A percentile compares a stretch with the other conserved stretches of the same genome.
Conservation (phyloP, 331 rosid species). For the Acacia pycnantha region DNA sequence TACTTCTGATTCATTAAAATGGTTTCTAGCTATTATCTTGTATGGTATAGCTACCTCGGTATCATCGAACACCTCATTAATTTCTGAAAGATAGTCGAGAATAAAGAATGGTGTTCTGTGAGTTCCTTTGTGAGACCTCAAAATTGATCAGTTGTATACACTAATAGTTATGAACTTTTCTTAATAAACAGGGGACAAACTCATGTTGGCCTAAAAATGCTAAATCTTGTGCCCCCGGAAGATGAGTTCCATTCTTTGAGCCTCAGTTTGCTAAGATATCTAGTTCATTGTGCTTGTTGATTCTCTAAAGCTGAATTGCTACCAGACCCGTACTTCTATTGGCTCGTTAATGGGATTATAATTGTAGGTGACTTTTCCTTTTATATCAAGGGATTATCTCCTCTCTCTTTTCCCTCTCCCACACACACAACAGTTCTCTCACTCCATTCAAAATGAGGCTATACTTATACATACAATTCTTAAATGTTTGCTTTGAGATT, state of each 20-base stretch:
- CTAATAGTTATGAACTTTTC: conserved; percentile 24
- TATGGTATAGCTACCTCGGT: not conserved
- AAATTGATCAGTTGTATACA: conserved; percentile 18
- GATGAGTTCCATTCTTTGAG: conserved; percentile 41
- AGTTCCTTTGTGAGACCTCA: not conserved
- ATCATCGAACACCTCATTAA: not conserved
- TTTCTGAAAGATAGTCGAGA: not conserved
- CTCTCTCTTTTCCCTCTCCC: not conserved
- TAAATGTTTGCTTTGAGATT: not conserved
- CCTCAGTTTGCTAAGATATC: conserved; percentile 27
- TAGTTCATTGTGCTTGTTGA: conserved; percentile 33
- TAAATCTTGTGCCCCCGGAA: conserved; percentile 42
- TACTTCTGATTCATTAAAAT: not conserved
- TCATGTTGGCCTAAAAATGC: conserved; percentile 85
- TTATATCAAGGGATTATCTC: conserved; percentile 6
- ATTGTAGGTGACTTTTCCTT: conserved; percentile 44
- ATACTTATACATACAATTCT: not conserved
- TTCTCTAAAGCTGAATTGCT: conserved; percentile 30
- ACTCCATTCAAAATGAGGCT: conserved; percentile 2
- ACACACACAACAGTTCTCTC: not conserved
- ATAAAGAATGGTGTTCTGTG: not conserved
- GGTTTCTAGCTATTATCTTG: not conserved
- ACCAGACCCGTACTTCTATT: conserved; percentile 36
- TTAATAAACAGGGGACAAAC: conserved; percentile 52
- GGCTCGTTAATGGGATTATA: conserved; percentile 32